phyloP scores from a whole-genome alignment of 495 filamentous ascomycete species.

The Penicillium argentinense region DNA sequence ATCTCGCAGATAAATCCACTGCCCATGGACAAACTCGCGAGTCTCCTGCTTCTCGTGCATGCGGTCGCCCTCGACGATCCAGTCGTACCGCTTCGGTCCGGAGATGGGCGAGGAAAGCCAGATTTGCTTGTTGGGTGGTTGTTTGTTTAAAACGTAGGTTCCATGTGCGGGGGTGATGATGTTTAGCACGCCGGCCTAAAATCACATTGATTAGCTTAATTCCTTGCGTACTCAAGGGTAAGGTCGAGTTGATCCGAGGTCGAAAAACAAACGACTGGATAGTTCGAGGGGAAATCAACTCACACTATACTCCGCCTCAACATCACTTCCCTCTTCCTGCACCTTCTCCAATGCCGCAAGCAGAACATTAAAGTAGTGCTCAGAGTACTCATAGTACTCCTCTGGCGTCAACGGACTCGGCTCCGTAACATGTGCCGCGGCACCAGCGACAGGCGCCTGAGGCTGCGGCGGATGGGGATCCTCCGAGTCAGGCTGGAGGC shows the following conservation, averaged over 20 bases:
- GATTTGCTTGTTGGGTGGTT: conserved; percentile 95
- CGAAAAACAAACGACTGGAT: too few relatives aligned
- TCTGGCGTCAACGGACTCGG: conserved; percentile 39
- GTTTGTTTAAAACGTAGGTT: conserved; percentile 94
- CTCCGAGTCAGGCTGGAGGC: conserved; percentile 41
- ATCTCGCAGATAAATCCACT: conserved; percentile 88
- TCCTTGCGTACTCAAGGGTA: too few relatives aligned
- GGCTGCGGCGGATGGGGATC: conserved; percentile 42
- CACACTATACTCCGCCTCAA: conserved; percentile 61
- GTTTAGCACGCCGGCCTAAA: conserved; percentile 87
- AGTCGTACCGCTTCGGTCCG: conserved; percentile 94
- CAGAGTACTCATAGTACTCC: conserved; percentile 50
- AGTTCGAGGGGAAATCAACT: conserved; percentile 8
- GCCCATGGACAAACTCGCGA: conserved; percentile 45
- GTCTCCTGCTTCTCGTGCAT: conserved; percentile 75
- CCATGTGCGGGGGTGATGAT: conserved; percentile 64
- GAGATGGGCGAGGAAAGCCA: conserved; percentile 91
- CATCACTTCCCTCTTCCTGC: conserved; percentile 46
- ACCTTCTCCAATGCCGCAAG: conserved; percentile 44
- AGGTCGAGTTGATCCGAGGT: too few relatives aligned
- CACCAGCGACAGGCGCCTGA: conserved; percentile 35
- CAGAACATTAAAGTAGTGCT: conserved; percentile 51
- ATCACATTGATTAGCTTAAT: too few relatives aligned
- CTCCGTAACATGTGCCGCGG: conserved; percentile 37
- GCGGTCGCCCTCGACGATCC: conserved; percentile 66